phyloP scores from a whole-genome alignment of 768 basidiomycete genomes.

The Lyophyllum semitale region DNA sequence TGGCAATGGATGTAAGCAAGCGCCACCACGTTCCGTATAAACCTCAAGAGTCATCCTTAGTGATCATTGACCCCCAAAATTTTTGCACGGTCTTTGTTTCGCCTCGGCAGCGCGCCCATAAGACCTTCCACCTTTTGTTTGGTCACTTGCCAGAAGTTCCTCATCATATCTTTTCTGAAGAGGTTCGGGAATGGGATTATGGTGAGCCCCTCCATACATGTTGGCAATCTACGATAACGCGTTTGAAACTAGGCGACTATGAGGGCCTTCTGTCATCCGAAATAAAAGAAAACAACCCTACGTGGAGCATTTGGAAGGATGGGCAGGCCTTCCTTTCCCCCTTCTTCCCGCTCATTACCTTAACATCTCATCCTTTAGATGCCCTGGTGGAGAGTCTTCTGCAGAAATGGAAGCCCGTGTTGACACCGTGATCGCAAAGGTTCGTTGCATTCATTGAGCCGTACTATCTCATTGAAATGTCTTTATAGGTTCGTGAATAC shows the following conservation, averaged over 20 bases:
- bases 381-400: slow-evolving; percentile 85
- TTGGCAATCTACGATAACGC: neutral
- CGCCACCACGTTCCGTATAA: neutral
- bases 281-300: slow-evolving; percentile 58
- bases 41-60: slow-evolving; percentile 36
- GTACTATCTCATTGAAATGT: neutral
- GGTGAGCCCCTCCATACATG: slow-evolving; percentile 28
- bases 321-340: slow-evolving; percentile 47
- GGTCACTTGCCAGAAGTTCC: slow-evolving; percentile 43
- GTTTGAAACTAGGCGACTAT: slow-evolving; percentile 65
- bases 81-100: slow-evolving; percentile 79
- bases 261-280: slow-evolving; percentile 84
- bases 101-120: slow-evolving; percentile 84
- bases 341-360: slow-evolving; percentile 1
- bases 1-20: slow-evolving; percentile 71
- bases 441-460: slow-evolving; percentile 27
- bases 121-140: slow-evolving; percentile 84
- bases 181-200: slow-evolving; percentile 87
- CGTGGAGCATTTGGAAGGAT: slow-evolving; percentile 87
- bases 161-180: slow-evolving; percentile 60
- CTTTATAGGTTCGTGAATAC: slow-evolving; percentile 66
- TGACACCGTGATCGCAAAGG: slow-evolving; percentile 74
- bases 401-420: slow-evolving; percentile 80
- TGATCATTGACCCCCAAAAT: slow-evolving; percentile 76
- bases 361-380: slow-evolving; percentile 43